Percentiles rank a stretch among this genome's conserved stretches.
These are phyloP conservation scores for Saccharomycopsis guyanensis DNA, from an alignment of 805 yeast genomes.

Conservation along the genomic window DNA sequence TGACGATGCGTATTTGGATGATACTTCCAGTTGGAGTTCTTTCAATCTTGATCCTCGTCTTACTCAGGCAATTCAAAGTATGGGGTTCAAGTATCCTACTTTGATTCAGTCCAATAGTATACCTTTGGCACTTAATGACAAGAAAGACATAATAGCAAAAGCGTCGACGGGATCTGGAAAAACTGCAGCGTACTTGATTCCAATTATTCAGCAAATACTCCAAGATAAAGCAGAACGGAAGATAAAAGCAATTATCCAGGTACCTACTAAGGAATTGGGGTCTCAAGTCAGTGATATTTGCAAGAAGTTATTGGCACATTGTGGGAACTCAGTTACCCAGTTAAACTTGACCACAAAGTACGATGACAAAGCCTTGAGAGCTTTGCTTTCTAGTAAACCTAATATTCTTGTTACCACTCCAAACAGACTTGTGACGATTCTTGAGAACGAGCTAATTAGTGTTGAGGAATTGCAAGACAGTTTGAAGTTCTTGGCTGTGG, in stretches of 20 bases:
- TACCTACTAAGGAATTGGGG: slow-evolving; percentile 89
- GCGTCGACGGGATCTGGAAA: slow-evolving; percentile 99
- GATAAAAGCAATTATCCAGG: slow-evolving; percentile 63
- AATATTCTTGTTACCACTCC: slow-evolving; percentile 86
- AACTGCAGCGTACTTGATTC: slow-evolving; percentile 97
- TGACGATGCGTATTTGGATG: slow-evolving; percentile 65
- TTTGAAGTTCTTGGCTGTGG: slow-evolving; percentile 37
- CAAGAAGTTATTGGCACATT: slow-evolving; percentile 58
- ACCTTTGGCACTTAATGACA: slow-evolving; percentile 83
- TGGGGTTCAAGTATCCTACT: slow-evolving; percentile 83
- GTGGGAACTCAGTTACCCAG: slow-evolving; percentile 55
- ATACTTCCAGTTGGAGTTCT: slow-evolving; percentile 60
- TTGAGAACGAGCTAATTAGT: slow-evolving; percentile 36
- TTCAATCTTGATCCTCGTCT: slow-evolving; percentile 78
- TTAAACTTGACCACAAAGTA: slow-evolving; percentile 55
- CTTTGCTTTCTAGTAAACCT: slow-evolving; percentile 67
- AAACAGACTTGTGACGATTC: slow-evolving; percentile 51
- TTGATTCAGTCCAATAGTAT: slow-evolving; percentile 87
- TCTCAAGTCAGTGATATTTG: slow-evolving; percentile 73
- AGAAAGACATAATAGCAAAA: slow-evolving; percentile 95
- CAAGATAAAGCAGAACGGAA: slow-evolving; percentile 27
- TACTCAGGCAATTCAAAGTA: slow-evolving; percentile 70
- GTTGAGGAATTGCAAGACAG: slow-evolving; percentile 26
- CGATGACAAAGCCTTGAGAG: slow-evolving; percentile 61
- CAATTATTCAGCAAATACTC: slow-evolving; percentile 73